Conservation (phyloP, 1,284 basidiomycete species). For the Sanghuangporus weigelae region DNA sequence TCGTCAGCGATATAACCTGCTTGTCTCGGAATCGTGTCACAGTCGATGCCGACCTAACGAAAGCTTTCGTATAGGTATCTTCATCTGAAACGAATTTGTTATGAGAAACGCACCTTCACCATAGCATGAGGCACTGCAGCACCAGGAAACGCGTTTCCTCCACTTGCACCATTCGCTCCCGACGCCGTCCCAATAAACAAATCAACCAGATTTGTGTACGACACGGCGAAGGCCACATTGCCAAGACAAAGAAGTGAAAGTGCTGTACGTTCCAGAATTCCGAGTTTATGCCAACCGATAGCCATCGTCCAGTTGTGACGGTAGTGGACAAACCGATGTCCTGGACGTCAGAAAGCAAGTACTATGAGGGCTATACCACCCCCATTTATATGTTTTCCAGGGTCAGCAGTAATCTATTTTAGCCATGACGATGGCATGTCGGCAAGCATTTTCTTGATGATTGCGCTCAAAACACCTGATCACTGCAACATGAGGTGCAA, state of each 20-base stretch:
- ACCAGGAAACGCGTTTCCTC: constrained; percentile 47
- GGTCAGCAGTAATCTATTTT: background rate
- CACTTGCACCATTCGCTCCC: constrained; percentile 40
- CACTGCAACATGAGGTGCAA: background rate
- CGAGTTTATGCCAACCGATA: background rate
- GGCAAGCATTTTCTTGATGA: background rate
- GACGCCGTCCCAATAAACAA: constrained; percentile 46
- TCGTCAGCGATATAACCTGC: constrained; percentile 41
- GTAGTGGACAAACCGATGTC: background rate
- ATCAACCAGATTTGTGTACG: constrained; percentile 39
- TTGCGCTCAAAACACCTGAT: background rate
- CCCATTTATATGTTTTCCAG: background rate
- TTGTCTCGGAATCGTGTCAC: constrained; percentile 40
- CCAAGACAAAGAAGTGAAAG: background rate
- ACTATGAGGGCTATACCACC: background rate
- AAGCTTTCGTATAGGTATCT: background rate
- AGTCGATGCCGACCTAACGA: constrained; percentile 43
- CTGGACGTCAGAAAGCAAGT: too few relatives aligned
- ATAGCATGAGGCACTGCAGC: constrained; percentile 47
- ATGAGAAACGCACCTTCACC: constrained; percentile 35
- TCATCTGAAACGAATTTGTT: background rate
- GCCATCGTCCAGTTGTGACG: background rate
- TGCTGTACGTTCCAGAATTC: background rate
- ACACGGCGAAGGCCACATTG: background rate
- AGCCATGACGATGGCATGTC: background rate